Base-by-base conservation (phyloP, 805 yeast species). In the Candida verbasci region DNA sequence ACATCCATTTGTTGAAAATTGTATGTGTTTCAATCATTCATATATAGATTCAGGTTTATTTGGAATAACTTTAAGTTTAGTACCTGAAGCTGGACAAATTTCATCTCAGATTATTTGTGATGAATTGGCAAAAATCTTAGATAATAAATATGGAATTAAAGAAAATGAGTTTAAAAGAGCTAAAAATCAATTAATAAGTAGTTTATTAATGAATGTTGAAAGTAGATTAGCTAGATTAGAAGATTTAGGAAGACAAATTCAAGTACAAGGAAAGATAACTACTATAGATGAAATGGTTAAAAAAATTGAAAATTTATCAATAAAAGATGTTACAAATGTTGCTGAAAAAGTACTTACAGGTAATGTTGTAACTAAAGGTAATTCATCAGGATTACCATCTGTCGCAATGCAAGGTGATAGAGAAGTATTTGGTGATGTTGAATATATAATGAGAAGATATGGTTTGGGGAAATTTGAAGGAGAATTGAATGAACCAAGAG, bases 171-270 rank as follows among this genome's bases (percentile, higher is more conserved):
- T 93, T 6, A 60, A 70, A 40, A 74, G 98, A 46, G 96, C 97
- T 15, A 93, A 93, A 60, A 89, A 86, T 58, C 97, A 91, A 66
- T 73, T 93, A 42, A 79, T 86, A 29, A 80, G 93, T 3, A 83
- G 95, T 6, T 66, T 93, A 41, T 70, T 91, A 56, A 91, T 91
- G 96, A 91, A 89, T 52, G 72, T 89, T 31, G 98, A 93, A 59
- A 81, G 93, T 45, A 87, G 85, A 55, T 73, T 91, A 70, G 94
- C 94, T n/a, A 89, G 86, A 53, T 68, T 93, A 38, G 98, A 93
- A 61, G 98, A 93, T 52, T 70, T 89, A 62, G 97, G 97, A 10
- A 78, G 97, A 59, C 98, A 93, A 59, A 78, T 93, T 17, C 95
- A 86, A 59, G 77, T 86, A 31, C 87, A 84, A 54, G 86, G 87